These are phyloP conservation scores for Sporisorium exsertum DNA, from an alignment of 1,284 basidiomycete species.

Conservation along the genomic window DNA sequence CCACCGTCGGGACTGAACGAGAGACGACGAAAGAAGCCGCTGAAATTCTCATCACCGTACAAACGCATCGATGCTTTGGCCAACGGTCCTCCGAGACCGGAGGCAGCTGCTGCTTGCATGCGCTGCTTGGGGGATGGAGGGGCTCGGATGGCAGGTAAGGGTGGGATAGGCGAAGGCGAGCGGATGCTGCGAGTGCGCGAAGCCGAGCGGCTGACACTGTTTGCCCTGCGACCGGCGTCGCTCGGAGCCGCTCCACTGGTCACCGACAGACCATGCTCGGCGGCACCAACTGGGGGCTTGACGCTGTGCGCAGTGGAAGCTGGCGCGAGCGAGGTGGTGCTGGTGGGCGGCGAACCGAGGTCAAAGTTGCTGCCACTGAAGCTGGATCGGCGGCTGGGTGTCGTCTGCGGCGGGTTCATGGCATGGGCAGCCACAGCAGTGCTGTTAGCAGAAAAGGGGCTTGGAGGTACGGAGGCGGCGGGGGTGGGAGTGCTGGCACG, in stretches of 20 bases:
- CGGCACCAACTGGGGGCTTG: slow-evolving; percentile 12
- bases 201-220: slow-evolving; percentile 53
- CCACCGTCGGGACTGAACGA: slow-evolving; percentile 95
- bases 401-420: slow-evolving; percentile 64
- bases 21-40: slow-evolving; percentile 93
- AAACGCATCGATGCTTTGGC: slow-evolving; percentile 70
- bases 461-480: slow-evolving; percentile 46
- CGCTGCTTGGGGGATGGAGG: slow-evolving; percentile 62
- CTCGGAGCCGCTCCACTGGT: slow-evolving; percentile 10
- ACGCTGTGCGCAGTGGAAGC: slow-evolving; percentile 31
- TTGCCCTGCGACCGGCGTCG: slow-evolving; percentile 29
- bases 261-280: slow-evolving; percentile 19
- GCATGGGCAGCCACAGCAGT: slow-evolving; percentile 43
- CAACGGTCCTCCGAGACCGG: slow-evolving; percentile 28
- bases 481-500: slow-evolving; percentile 54
- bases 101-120: slow-evolving; percentile 53
- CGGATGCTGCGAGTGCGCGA: slow-evolving; percentile 58
- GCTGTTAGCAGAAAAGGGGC: slow-evolving; percentile 47
- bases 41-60: slow-evolving; percentile 94
- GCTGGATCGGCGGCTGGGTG: slow-evolving; percentile 61
- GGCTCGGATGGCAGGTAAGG: slow-evolving; percentile 66
- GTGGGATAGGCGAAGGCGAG: slow-evolving; percentile 70
- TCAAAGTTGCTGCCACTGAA: slow-evolving; percentile 65
- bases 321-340: slow-evolving; percentile 55
- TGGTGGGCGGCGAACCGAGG: slow-evolving; percentile 61